phyloP scores from a whole-genome alignment of 345 rosid genomes.

The Salix dunnii region DNA sequence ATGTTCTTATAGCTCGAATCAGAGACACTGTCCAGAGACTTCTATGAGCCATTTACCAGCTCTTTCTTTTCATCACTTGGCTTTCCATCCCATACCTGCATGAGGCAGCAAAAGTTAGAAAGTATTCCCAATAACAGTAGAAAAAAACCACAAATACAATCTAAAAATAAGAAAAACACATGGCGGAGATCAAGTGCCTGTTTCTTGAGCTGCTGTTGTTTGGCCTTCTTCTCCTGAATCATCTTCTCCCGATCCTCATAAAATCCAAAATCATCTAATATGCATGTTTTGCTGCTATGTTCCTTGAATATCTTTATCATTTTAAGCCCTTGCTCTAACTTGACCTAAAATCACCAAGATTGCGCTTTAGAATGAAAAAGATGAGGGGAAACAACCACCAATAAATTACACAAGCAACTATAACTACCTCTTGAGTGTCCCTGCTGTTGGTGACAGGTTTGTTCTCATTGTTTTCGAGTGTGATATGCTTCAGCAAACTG shows the following conservation, averaged over 20 bases:
- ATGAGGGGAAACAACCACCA: not conserved
- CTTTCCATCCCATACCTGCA: constrained; percentile 19
- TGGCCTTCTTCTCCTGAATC: constrained; percentile 78
- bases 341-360: constrained; percentile 40
- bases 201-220: constrained; percentile 63
- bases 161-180: not conserved
- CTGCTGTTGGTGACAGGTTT: constrained; percentile 93
- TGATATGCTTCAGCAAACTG: constrained; percentile 80
- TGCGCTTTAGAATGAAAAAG: not conserved
- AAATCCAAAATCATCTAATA: constrained; percentile 84
- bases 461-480: constrained; percentile 90
- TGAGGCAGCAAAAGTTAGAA: not conserved
- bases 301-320: constrained; percentile 81
- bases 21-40: not conserved
- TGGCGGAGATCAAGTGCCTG: constrained; percentile 31
- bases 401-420: not conserved
- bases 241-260: constrained; percentile 76
- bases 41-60: constrained; percentile 2
- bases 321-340: constrained; percentile 71
- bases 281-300: constrained; percentile 65
- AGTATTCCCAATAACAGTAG: not conserved
- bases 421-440: constrained; percentile 85
- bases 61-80: constrained; percentile 19
- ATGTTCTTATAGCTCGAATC: not conserved
- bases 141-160: not conserved